phyloP scores from a whole-genome alignment of 106 monocot genomes.

The Platanthera zijinensis region DNA sequence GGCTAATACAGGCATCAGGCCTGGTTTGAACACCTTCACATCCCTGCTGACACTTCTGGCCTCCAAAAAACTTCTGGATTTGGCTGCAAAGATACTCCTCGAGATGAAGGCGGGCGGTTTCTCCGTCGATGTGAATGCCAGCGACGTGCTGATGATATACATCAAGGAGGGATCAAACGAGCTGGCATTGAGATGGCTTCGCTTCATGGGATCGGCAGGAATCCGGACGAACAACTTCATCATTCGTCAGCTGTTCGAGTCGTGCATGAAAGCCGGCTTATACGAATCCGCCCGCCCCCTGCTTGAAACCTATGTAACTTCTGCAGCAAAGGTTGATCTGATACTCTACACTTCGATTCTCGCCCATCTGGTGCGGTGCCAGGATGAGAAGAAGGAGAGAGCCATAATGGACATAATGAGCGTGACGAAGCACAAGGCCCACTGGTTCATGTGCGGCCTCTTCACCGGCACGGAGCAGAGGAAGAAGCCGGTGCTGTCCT shows the following conservation, averaged over 20 bases:
- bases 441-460: conserved; percentile 78
- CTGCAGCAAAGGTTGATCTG: conserved; percentile 76
- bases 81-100: conserved; percentile 82
- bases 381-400: conserved; percentile 71
- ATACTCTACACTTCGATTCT: conserved; percentile 92
- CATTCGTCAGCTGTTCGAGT: conserved; percentile 81
- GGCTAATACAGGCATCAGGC: conserved; percentile 56
- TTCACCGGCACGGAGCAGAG: conserved; percentile 90
- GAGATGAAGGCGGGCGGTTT: conserved; percentile 88
- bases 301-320: conserved; percentile 64
- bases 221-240: conserved; percentile 90
- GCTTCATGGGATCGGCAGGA: conserved; percentile 88
- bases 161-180: conserved; percentile 82
- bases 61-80: conserved; percentile 68
- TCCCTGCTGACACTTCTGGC: conserved; percentile 55
- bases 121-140: conserved; percentile 81
- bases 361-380: conserved; percentile 77
- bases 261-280: conserved; percentile 69
- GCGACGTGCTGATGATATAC: conserved; percentile 92
- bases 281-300: conserved; percentile 70
- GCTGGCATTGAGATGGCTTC: conserved; percentile 70
- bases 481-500: conserved; percentile 68
- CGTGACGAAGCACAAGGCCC: conserved; percentile 66
- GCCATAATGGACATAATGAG: conserved; percentile 76
- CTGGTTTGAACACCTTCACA: conserved; percentile 66